Conservation (phyloP, 768 basidiomycete species). For the Termitomyces eurrhizus region DNA sequence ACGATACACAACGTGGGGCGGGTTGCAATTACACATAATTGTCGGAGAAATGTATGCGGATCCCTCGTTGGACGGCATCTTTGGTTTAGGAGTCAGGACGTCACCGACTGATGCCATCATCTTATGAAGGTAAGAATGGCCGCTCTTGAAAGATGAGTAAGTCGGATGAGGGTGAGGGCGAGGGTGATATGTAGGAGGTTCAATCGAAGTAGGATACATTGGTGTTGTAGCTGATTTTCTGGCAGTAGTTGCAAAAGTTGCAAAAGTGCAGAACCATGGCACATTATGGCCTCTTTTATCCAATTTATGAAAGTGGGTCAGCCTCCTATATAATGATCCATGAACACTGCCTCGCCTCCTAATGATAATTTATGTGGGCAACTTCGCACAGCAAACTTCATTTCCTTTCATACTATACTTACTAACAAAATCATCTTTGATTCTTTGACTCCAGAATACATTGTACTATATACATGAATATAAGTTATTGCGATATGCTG, state of each 20-base stretch:
- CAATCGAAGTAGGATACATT: background rate
- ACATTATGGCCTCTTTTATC: background rate
- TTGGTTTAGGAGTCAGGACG: too few relatives aligned
- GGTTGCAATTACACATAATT: background rate
- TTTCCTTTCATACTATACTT: too few relatives aligned
- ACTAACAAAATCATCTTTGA: too few relatives aligned
- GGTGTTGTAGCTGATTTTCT: background rate
- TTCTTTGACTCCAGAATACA: too few relatives aligned
- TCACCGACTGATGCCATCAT: background rate
- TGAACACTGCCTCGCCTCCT: background rate
- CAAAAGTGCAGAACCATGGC: fast-evolving
- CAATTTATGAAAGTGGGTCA: background rate
- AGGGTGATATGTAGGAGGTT: background rate
- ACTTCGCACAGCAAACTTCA: background rate
- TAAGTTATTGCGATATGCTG: too few relatives aligned
- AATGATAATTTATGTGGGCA: background rate
- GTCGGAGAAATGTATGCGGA: background rate
- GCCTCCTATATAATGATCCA: background rate
- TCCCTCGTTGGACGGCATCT: background rate
- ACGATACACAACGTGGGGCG: background rate
- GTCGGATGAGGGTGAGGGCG: background rate
- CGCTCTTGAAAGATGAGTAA: background rate
- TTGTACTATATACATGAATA: too few relatives aligned
- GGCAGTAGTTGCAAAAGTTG: background rate
- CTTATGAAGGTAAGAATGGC: background rate